Evolutionary conservation across 2,329 filamentous ascomycete species (phyloP), one percentile per base, ranked within the genome.

Genomic region (Hypoxylon sp.): DNA sequence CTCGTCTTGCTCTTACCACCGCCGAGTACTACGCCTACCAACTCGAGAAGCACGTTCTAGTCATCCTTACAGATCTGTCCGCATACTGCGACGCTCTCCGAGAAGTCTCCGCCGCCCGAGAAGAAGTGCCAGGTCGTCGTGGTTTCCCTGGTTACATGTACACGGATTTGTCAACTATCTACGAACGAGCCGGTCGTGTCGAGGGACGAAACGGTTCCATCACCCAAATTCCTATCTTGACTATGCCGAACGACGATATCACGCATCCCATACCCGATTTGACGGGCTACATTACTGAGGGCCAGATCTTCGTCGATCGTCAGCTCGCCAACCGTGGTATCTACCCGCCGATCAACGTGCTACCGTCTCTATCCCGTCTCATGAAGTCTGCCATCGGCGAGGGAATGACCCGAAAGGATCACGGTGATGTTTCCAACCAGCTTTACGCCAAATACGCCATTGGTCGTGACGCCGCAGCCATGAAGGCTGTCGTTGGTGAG

Each of bases 91-190:
- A 99, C 80, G 96, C 96, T 71, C 91, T 99, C 71, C 96, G 96
- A 88, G 96, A 99, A 83, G 96, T 99, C 52, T 99, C 96, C 12
- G 95, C 96, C 57, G 96, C 96, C 55, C 89, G 96, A 84, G 96
- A 99, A 87, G 96, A 99, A 89, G 96, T 99, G 44, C 96, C 96
- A 40, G 96, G 96, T 86, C 95, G 96, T 80, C 95, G 96, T 89
- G 96, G 96, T 87, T 99, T 96, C 85, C 96, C 96, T 56, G 96
- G 96, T 92, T 99, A 99, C 87, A 99, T 99, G 96, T 99, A 99
- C 86, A 99, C 96, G 73, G 96, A 99, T 89, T 92, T 99, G 89
- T 97, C 96, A 64, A 99, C 96, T 77, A 97, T 99, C 76, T 99
- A 99, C 86, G 96, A 99, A 83, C 94, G 96, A 84, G 96, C 96